Evolutionary conservation across 179 eudicot genomes (phyloP), one percentile per base, ranked within the genome.

Genomic region (Silene noctiflora): DNA sequence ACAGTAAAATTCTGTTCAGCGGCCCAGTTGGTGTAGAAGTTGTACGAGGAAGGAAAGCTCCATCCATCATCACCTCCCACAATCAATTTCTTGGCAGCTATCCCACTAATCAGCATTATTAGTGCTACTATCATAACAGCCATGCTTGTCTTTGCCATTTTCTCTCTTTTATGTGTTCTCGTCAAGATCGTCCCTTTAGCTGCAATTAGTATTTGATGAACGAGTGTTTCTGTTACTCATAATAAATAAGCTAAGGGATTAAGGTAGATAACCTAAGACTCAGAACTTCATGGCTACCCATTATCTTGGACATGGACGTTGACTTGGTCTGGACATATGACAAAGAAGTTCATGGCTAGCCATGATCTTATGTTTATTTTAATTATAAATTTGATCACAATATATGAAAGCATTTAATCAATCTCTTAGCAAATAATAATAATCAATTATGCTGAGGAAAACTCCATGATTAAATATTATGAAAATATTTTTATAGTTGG

Each of bases 21-120:
- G 72, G 88, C 83, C 89, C 89, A 88, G 2, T 31, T 39, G 22
- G 83, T 3, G 53, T 85, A 86, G 17, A 70, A 22, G 19, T 19
- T 67, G 20, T 68, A 27, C 0, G 78, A 13, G 44, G 77, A 0
- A 63, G 87, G 87, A 13, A 68, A 6, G 1, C 0, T 17, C 91
- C 91, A 88, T 2, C 87, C 83, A 6, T 4, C 3, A 11, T 24
- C 35, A 59, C 69, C 87, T 61, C 91, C 89, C 11, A 88, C 89
- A 3, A 10, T 6, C 9, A 69, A 20, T 0, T 67, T 65, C 12
- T 60, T 22, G 3, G 89, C 83, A 31, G 78, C 60, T 17, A 71
- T 55, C 7, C 72, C 56, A 42, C 68, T 69, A 64, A 53, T 9
- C 29, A 77, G 27, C 33, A 72, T 25, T 48, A 29, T 10, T 0